phyloP scores from a whole-genome alignment of 176 grass and related monocot genomes.

The Avena atlantica region DNA sequence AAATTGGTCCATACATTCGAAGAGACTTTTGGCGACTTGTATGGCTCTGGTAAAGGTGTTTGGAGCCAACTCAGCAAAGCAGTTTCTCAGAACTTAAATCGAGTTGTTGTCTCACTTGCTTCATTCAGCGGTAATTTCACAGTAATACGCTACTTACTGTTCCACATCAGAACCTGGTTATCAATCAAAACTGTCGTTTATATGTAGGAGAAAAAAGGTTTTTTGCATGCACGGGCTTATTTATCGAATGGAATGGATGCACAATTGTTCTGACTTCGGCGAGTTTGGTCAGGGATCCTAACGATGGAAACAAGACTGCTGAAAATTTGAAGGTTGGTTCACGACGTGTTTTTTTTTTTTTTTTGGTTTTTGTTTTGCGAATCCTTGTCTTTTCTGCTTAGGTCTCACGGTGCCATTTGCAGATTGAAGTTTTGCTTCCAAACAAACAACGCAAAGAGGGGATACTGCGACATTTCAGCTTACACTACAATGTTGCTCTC shows the following conservation, averaged over 20 bases:
- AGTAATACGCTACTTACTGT: background rate
- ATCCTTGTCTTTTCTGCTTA: background rate
- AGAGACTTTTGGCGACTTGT: constrained; percentile 21
- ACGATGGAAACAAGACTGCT: background rate
- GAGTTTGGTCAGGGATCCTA: constrained; percentile 26
- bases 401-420: background rate
- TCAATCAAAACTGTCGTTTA: background rate
- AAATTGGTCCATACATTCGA: constrained; percentile 29
- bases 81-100: background rate
- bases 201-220: constrained; percentile 22
- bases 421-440: constrained; percentile 31
- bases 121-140: constrained; percentile 29
- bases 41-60: constrained; percentile 17
- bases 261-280: constrained; percentile 9
- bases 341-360: too few species aligned
- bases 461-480: background rate
- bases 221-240: constrained; percentile 2
- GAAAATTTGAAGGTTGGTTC: constrained; percentile 30
- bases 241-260: constrained; percentile 24
- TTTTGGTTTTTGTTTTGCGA: too few species aligned
- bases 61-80: background rate
- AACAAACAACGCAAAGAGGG: background rate
- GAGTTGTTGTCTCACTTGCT: constrained; percentile 7
- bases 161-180: background rate
- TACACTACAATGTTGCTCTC: constrained; percentile 25